Base-by-base conservation (phyloP, 257 asterid species). In the Coffea canephora region DNA sequence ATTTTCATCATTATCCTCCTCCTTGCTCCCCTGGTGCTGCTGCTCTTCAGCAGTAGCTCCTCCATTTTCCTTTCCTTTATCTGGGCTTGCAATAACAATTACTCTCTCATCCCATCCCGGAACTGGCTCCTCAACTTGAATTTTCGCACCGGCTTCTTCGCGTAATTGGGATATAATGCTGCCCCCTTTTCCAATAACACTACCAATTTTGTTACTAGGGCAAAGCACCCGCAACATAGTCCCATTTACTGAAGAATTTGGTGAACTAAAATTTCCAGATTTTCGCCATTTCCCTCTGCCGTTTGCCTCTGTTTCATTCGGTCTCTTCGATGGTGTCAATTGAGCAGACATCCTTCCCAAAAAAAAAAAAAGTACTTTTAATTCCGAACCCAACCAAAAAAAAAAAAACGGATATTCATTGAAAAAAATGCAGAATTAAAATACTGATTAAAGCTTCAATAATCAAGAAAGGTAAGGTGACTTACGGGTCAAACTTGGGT, bases 71-170 rank as follows among this genome's bases (percentile, higher is more conserved):
- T 61, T 86, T 55, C 78, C 92, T 78, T 87, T 83, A 81, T 87
- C 94, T 34, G 89, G 83, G 45, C 85, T 86, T 45, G 66, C 74
- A 69, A 95, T 87, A 80, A 81, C 64, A 79, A 93, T 85, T 78
- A 95, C 93, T 81, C 96, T 91, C 79, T 95, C 99, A 75, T 92
- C 93, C 83, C 93, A 87, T 55, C 97, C 97, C 61, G 91, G 90
- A 68, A 91, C 78, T 57, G 79, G 80, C 62, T 92, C 99, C 81
- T 93, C 99, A 52, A 92, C 92, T 66, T 78, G 90, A 78, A 95
- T 84, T 77, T 81, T 87, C 49, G 92, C 95, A 54, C 99, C 95
- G 25, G 94, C 84, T 80, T 87, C 96, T 82, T 89, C 88, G 74
- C 89, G 86, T 82, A 95, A 90, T 81, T 84, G 93, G 83, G 94